These are phyloP conservation scores for Aureobasidium leucospermi DNA, from an alignment of 2,329 filamentous ascomycete species.

Conservation along the genomic window DNA sequence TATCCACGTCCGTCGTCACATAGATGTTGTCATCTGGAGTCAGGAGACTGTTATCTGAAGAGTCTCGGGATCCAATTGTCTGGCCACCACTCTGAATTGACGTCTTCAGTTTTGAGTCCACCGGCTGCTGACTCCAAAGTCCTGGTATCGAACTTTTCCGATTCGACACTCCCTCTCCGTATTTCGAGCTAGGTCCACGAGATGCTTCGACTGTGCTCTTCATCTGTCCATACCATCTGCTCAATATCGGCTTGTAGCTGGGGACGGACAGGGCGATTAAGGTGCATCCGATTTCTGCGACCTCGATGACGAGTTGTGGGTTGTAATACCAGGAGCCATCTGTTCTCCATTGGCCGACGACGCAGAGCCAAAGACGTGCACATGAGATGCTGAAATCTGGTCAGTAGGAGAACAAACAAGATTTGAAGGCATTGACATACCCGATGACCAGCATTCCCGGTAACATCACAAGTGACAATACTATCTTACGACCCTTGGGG, in stretches of 20 bases:
- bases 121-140: not conserved
- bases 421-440: not conserved
- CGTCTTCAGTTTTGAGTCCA: not conserved
- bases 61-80: not conserved
- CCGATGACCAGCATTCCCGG: constrained; percentile 44
- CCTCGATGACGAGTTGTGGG: constrained; percentile 44
- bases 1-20: constrained; percentile 6
- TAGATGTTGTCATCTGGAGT: constrained; percentile 2
- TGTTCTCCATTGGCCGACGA: constrained; percentile 37
- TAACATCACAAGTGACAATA: constrained; percentile 42
- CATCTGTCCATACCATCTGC: constrained; percentile 7
- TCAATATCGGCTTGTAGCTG: constrained; percentile 38
- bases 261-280: constrained; percentile 46
- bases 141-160: not conserved
- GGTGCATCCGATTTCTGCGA: constrained; percentile 44
- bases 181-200: not conserved
- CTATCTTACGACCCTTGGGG: constrained; percentile 38
- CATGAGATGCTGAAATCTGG: constrained; percentile 33
- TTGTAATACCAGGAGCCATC: constrained; percentile 48
- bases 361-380: constrained; percentile 41
- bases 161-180: not conserved
- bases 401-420: not conserved
- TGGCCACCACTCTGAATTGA: not conserved
- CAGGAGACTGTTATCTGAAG: not conserved
- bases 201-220: constrained; percentile 6